A percentile compares a stretch with the other conserved stretches of the same genome.
Evolutionary conservation across 2,329 filamentous ascomycete genomes (phyloP).

Genomic region (Coniochaeta prunicola): DNA sequence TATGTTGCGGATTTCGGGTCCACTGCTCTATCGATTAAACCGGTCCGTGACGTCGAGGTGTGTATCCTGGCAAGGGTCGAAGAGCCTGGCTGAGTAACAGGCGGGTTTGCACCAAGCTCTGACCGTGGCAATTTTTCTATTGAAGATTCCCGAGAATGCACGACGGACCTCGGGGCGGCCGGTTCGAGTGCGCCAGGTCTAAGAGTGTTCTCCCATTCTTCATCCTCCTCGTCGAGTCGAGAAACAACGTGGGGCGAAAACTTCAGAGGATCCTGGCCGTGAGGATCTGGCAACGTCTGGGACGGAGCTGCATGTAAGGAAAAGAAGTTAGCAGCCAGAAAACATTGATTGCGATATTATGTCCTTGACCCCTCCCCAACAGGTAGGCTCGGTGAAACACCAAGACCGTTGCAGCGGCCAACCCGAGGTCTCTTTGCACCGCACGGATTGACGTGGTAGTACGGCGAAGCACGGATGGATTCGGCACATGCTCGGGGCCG

Average conservation of each 20-base stretch:
- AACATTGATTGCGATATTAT: neutral
- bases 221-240: conserved; percentile 46
- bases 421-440: neutral
- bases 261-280: conserved; percentile 41
- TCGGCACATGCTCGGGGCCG: neutral
- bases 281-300: conserved; percentile 50
- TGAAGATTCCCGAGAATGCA: conserved; percentile 53
- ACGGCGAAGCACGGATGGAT: neutral
- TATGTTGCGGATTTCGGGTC: conserved; percentile 53
- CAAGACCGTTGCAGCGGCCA: neutral
- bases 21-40: conserved; percentile 41
- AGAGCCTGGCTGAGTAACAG: conserved; percentile 13
- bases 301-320: conserved; percentile 41
- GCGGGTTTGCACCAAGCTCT: conserved; percentile 8
- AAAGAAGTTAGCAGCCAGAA: conserved; percentile 4
- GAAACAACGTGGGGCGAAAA: conserved; percentile 42
- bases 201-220: conserved; percentile 43
- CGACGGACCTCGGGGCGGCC: conserved; percentile 26
- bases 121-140: conserved; percentile 41
- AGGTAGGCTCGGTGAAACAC: neutral
- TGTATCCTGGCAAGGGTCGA: conserved; percentile 32
- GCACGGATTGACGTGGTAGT: neutral
- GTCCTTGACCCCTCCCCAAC: neutral
- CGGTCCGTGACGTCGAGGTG: conserved; percentile 29
- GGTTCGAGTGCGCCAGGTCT: conserved; percentile 36